These are phyloP conservation scores for Pistacia vera DNA, from an alignment of 345 rosid species.

Conservation along the genomic window DNA sequence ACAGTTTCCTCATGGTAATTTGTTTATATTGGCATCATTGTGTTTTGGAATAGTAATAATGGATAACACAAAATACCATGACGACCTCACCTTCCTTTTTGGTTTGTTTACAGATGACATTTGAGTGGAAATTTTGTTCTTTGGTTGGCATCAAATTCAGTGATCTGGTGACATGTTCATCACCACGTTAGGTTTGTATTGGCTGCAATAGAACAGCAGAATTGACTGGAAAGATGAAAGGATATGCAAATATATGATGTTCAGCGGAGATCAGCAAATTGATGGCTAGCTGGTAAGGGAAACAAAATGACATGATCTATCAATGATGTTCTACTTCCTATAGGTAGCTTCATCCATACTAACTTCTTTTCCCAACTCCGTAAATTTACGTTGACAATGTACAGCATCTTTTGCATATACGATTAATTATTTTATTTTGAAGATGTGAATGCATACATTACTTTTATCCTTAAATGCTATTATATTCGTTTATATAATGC, in stretches of 20 bases:
- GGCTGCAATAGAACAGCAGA: constrained; percentile 8
- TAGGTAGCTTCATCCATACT: too few relatives aligned
- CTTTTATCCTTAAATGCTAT: too few relatives aligned
- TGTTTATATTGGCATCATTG: too few relatives aligned
- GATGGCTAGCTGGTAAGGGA: not conserved
- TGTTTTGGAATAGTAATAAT: too few relatives aligned
- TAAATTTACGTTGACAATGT: not conserved
- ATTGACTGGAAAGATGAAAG: not conserved
- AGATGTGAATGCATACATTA: too few relatives aligned
- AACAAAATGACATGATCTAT: too few relatives aligned
- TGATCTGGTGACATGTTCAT: not conserved
- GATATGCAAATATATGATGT: not conserved
- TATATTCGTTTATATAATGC: too few relatives aligned
- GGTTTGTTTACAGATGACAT: constrained; percentile 20
- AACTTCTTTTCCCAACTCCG: not conserved
- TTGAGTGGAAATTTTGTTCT: not conserved
- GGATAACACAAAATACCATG: not conserved
- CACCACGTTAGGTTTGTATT: not conserved
- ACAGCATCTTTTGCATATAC: not conserved
- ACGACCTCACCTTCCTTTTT: not conserved
- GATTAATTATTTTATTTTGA: too few relatives aligned
- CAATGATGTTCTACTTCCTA: not conserved
- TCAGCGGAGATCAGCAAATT: not conserved
- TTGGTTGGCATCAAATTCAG: not conserved
- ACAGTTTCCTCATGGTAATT: too few relatives aligned